A percentile compares a stretch with the other conserved stretches of the same genome.
These are phyloP conservation scores for Chaetomiaceae sp. DNA, from an alignment of 2,329 filamentous ascomycete species.

Conservation along the genomic window DNA sequence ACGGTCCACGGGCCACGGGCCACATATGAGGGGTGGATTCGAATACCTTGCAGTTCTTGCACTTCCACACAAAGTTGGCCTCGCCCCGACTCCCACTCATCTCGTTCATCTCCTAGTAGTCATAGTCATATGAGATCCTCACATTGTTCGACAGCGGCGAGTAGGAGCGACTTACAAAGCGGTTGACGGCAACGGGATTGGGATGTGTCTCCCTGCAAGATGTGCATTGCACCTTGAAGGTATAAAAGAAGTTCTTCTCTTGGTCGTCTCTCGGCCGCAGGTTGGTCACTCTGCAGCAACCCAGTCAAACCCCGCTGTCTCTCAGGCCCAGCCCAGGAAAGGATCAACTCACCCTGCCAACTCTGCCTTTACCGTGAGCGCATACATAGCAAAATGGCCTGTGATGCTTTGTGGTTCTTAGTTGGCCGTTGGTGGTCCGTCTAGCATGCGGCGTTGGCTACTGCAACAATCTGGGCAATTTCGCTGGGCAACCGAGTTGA, in stretches of 20 bases:
- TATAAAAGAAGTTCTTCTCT: constrained; percentile 88
- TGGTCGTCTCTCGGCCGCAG: constrained; percentile 78
- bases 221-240: constrained; percentile 97
- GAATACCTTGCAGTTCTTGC: constrained; percentile 79
- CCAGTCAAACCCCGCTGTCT: background rate
- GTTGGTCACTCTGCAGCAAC: constrained; percentile 69
- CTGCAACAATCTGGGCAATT: background rate
- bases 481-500: background rate
- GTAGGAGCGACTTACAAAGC: constrained; percentile 67
- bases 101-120: constrained; percentile 79
- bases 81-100: constrained; percentile 90
- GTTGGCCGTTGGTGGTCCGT: too few species aligned
- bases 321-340: background rate
- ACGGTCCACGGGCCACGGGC: background rate
- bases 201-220: constrained; percentile 88
- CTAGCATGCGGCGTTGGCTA: background rate
- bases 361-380: constrained; percentile 63
- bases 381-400: constrained; percentile 63
- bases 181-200: constrained; percentile 80
- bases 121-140: too few species aligned
- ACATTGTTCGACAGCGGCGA: too few species aligned
- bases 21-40: background rate
- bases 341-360: constrained; percentile 57
- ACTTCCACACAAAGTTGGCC: constrained; percentile 99
- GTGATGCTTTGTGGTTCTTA: too few species aligned